Base-by-base conservation (phyloP, 345 rosid species). In the Eucalyptus camaldulensis region DNA sequence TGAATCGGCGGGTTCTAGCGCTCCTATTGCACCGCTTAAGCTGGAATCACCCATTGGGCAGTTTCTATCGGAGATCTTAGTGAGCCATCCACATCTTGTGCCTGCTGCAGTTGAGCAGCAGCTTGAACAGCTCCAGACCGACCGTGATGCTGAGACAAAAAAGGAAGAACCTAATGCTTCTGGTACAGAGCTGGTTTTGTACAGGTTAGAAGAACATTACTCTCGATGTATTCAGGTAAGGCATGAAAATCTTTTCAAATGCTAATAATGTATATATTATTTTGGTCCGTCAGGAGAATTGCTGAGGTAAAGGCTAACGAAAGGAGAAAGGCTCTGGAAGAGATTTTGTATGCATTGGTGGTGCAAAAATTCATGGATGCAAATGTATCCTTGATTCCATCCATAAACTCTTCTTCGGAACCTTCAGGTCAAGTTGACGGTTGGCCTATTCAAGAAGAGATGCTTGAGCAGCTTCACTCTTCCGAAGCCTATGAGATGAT, bases 341-440 rank as follows among this genome's bases (percentile, higher is more conserved):
- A 97, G 95, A 98, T 98, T 43, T 86, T 98, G 88, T 98, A 98
- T 56, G 95, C 99, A 29, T 90, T 97, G 90, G 96, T 98, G 89
- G 99, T 98, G 89, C 97, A 96, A 90, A 97, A 93, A 91, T 98
- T 98, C 91, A 96, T 95, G 98, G 99, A 97, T 90, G 97, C 99
- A 29, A 88, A 94, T 90, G 96, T 98, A 87, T 93, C 99, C 62
- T 90, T 98, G 92, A 90, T 96, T 86, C 98, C 99, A 25, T 90
- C 95, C 13, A 87, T 98, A 88, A 91, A 91, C 51, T 91, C 95
- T 80, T 87, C 92, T 29, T 91, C 94, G 7, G 95, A 94, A 25
- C 93, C 95, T 50, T 94, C 97, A 13, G 96, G 95, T 87, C 93
- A 88, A 17, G 96, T 96, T 81, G 97, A 96, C 47, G 56, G 91